Evolutionary conservation across 306 rosid species (phyloP).

Genomic region (Astragalus glycyphyllos): DNA sequence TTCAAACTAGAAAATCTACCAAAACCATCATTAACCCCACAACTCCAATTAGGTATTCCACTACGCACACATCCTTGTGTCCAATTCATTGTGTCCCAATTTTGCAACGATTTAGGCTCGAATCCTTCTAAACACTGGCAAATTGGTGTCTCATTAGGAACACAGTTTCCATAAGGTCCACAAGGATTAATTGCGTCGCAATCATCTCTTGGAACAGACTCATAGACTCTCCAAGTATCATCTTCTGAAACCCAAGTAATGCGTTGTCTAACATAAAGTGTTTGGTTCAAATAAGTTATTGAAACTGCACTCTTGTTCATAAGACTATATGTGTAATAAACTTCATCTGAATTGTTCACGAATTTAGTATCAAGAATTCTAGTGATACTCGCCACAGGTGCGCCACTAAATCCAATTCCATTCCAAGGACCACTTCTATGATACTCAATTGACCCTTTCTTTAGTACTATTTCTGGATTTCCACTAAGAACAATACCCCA

Average conservation of each 20-base stretch:
- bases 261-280: neutral
- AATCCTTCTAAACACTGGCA: slow-evolving; percentile 49
- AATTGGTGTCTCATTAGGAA: neutral
- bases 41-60: neutral
- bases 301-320: neutral
- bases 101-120: neutral
- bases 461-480: slow-evolving; percentile 44
- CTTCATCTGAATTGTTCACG: slow-evolving; percentile 24
- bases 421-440: slow-evolving; percentile 59
- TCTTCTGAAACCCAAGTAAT: neutral
- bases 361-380: neutral
- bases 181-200: slow-evolving; percentile 40
- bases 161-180: slow-evolving; percentile 41
- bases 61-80: slow-evolving; percentile 38
- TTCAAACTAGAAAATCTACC: slow-evolving; percentile 16
- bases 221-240: slow-evolving; percentile 21
- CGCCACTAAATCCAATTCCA: slow-evolving; percentile 44
- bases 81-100: slow-evolving; percentile 27
- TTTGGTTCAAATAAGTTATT: slow-evolving; percentile 37
- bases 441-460: slow-evolving; percentile 36
- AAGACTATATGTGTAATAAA: neutral
- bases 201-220: neutral
- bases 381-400: neutral
- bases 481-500: slow-evolving; percentile 25
- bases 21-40: slow-evolving; percentile 43